A percentile compares a stretch with the other conserved stretches of the same genome.
phyloP scores from a whole-genome alignment of 1,139 yeast species.

The Candida frijolesensis region DNA sequence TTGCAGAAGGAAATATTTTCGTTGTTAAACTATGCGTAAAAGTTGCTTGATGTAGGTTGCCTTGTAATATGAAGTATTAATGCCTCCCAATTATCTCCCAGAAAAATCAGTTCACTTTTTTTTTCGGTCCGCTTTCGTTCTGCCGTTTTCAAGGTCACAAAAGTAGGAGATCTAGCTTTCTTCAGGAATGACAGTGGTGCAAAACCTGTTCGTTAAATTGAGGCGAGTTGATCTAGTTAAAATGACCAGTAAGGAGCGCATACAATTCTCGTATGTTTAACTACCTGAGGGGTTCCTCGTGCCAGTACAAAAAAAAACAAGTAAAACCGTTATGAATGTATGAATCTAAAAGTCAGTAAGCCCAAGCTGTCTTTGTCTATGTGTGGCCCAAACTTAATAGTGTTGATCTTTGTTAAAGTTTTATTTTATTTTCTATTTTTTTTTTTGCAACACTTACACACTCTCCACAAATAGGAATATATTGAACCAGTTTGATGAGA shows the following conservation, averaged over 20 bases:
- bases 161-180: not conserved
- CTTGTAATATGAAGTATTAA: not conserved
- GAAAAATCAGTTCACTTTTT: conserved; percentile 3
- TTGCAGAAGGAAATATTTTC: not conserved
- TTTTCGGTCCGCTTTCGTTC: not conserved
- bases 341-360: no score
- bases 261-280: no score
- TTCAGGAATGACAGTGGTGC: not conserved
- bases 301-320: no score
- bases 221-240: no score
- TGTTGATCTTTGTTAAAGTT: not conserved
- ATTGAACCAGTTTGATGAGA: not conserved
- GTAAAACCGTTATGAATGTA: no score
- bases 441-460: not conserved
- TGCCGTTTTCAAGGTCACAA: no score
- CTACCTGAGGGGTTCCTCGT: no score
- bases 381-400: not conserved
- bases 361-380: not conserved
- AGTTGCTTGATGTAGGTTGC: not conserved
- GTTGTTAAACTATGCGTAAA: not conserved
- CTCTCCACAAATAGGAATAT: not conserved
- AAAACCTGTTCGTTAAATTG: no score
- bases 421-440: not conserved
- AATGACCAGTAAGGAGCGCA: no score
- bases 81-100: not conserved